A percentile compares a stretch with the other conserved stretches of the same genome.
Conservation (phyloP, 208 protist genomes). For the Leishmania amazonensis region DNA sequence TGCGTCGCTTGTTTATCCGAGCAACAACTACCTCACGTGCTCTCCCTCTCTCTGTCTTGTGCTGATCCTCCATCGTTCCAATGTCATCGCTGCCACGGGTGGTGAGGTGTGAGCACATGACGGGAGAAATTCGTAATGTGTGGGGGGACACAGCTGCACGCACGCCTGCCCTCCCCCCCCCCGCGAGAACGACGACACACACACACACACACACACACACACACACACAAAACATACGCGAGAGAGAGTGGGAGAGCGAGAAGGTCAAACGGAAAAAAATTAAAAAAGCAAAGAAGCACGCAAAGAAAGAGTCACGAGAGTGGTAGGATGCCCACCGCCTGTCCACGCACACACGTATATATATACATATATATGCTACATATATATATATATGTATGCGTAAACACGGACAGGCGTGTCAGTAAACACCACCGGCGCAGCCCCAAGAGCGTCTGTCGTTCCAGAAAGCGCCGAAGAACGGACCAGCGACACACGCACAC, state of each 20-base stretch:
- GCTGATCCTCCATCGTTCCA: neutral
- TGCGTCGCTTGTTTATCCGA: neutral
- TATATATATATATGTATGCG: neutral
- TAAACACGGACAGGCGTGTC: slow-evolving; percentile 1
- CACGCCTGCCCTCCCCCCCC: too few species aligned
- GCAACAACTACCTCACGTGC: neutral
- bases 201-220: too few species aligned
- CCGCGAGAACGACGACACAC: neutral
- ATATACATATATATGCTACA: neutral
- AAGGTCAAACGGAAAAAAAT: neutral
- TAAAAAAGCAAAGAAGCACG: neutral
- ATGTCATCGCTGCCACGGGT: neutral
- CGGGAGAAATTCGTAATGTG: too few species aligned
- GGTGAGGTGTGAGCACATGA: too few species aligned
- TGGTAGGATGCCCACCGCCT: neutral
- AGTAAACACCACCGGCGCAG: neutral
- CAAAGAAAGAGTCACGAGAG: neutral
- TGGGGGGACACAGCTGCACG: neutral
- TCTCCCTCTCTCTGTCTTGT: neutral
- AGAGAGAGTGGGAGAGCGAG: neutral
- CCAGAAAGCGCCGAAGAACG: neutral
- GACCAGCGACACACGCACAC: neutral
- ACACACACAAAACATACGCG: neutral
- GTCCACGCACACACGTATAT: neutral
- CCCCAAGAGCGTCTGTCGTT: neutral